Evolutionary conservation across 371 early-diverging fungal genomes (phyloP).

Genomic region (Dichotomocladium elegans): DNA sequence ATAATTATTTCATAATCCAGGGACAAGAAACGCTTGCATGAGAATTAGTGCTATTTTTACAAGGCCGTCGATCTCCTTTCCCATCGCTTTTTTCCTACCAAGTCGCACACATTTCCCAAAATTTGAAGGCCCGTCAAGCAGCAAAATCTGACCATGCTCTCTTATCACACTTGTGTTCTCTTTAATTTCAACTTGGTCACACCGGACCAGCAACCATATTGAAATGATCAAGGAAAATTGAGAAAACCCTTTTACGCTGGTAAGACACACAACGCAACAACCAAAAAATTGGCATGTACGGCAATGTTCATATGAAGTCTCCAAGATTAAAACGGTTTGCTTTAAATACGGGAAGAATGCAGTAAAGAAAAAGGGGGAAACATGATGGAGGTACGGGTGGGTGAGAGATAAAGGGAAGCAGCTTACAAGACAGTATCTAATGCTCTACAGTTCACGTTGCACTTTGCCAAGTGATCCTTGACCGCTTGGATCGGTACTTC

Average conservation of each 20-base stretch:
- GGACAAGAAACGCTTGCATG: neutral
- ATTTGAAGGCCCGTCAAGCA: neutral
- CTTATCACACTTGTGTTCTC: neutral
- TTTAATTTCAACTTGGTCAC: no score
- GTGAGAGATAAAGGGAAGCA: neutral
- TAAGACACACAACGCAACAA: neutral
- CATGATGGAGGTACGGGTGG: neutral
- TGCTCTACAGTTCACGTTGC: conserved; percentile 39
- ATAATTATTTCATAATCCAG: neutral
- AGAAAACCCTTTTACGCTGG: neutral
- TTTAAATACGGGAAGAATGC: neutral
- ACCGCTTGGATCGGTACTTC: conserved; percentile 88
- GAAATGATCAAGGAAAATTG: neutral
- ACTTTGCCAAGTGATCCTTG: conserved; percentile 62
- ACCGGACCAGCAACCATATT: no score
- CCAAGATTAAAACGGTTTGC: neutral
- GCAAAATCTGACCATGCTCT: neutral
- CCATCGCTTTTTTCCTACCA: neutral
- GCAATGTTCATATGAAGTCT: neutral
- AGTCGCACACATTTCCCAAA: neutral
- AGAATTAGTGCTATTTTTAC: neutral
- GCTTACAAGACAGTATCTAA: conserved; percentile 23
- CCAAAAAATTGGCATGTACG: neutral
- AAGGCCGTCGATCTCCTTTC: neutral
- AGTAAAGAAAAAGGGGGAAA: neutral